Percentiles rank a stretch among this genome's conserved stretches.
phyloP scores from a whole-genome alignment of 169 alveolate genomes.

The Perkinsus olseni region DNA sequence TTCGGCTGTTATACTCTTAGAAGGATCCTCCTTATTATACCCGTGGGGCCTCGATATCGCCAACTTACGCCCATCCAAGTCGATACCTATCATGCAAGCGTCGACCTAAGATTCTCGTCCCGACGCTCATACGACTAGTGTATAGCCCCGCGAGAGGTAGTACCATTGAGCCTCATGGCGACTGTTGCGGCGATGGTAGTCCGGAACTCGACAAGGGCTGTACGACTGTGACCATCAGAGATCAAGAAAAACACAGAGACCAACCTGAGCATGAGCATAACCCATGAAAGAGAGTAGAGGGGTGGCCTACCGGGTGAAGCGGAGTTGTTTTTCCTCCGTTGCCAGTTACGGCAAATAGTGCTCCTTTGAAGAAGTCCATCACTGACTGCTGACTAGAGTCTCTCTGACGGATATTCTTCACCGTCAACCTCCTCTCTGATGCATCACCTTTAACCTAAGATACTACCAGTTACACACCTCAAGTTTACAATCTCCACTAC shows the following conservation, averaged over 20 bases:
- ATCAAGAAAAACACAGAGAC: neutral
- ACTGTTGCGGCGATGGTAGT: neutral
- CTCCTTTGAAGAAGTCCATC: constrained; percentile 13
- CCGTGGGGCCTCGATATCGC: neutral
- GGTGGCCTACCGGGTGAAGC: neutral
- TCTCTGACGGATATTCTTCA: neutral
- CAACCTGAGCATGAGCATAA: neutral
- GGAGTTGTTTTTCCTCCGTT: neutral
- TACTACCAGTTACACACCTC: neutral
- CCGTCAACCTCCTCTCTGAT: neutral
- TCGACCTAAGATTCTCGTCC: too few relatives aligned
- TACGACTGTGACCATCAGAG: neutral
- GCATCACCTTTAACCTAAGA: neutral
- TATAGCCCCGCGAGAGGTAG: neutral
- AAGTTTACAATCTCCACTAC: neutral
- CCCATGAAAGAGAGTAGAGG: neutral
- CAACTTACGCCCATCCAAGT: neutral
- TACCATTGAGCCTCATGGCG: neutral
- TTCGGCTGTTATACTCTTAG: neutral
- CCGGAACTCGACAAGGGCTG: neutral
- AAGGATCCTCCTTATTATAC: neutral
- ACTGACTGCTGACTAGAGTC: constrained; percentile 1
- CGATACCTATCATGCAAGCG: neutral
- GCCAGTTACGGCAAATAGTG: constrained; percentile 8
- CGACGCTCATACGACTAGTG: neutral